Evolutionary conservation across 129 eudicot species (phyloP), one percentile per base, ranked within the genome.

Genomic region (Ambrosia artemisiifolia): DNA sequence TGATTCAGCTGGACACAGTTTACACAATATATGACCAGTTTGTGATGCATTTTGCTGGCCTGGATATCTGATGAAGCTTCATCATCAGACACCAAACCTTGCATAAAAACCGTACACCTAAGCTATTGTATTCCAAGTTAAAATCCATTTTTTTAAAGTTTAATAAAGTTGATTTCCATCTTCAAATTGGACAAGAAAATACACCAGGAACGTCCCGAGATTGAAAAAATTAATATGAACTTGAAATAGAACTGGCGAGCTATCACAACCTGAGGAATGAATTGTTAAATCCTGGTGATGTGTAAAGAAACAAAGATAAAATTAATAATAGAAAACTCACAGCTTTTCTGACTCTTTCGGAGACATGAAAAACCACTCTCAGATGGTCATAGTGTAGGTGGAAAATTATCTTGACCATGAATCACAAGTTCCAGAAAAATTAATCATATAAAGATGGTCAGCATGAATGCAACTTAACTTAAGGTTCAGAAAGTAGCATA

Each of bases 371-470:
- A 81, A 86, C 97, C 62, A 97, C 89, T 75, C 80, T 77, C 14
- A 92, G 95, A 63, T 92, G 98, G 79, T 92, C 98, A 78, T 92
- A 96, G 77, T 89, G 96, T 79, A 92, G 70, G 79, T 89, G 95
- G 72, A 96, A 92, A 48, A 92, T 83, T 75, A 92, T 81, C 69
- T 92, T 89, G n/a, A 92, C 90, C 98, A 89, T 40, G 7, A 72
- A 78, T 73, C 63, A 68, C 65, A 75, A 78, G 38, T 70, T 35
- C 38, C 53, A 71, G 14, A 44, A 78, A 5, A 3, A 48, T 43
- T 3, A 50, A 40, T 84, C 62, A 77, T 76, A 12, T 36, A 60
- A 42, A 60, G 35, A 72, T 60, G 56, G 60, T 72, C 30, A 20
- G 40, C 20, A 13, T 11, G n/a, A 44, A 48, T 68, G 17, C 38